phyloP scores from a whole-genome alignment of 768 basidiomycete species.

The Collybia nuda region DNA sequence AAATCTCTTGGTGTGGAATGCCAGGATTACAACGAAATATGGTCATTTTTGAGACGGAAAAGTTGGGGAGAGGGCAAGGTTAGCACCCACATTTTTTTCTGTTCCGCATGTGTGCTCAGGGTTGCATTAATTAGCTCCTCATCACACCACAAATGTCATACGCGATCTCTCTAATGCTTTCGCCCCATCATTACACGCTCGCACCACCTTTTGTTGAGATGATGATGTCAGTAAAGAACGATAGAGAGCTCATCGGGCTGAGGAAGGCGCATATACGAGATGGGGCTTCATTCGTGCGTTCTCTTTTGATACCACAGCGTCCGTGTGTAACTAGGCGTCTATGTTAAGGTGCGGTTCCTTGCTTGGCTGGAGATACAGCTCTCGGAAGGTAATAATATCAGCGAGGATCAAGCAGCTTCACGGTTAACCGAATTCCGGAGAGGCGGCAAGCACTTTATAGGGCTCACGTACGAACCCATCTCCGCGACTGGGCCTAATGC shows the following conservation, averaged over 20 bases:
- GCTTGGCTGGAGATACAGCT: conserved; percentile 90
- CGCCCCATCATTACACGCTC: conserved; percentile 78
- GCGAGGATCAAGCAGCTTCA: conserved; percentile 90
- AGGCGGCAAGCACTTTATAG: conserved; percentile 73
- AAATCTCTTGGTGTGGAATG: conserved; percentile 53
- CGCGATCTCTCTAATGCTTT: conserved; percentile 83
- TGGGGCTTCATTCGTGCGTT: conserved; percentile 77
- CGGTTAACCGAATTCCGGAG: conserved; percentile 76
- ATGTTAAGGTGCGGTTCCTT: conserved; percentile 67
- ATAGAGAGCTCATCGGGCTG: conserved; percentile 80
- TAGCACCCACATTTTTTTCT: conserved; percentile 10
- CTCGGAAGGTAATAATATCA: conserved; percentile 73
- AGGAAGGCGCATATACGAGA: conserved; percentile 86
- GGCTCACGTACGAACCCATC: conserved; percentile 87
- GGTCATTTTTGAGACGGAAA: conserved; percentile 72
- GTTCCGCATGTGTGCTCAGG: no score
- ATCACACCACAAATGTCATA: conserved; percentile 76
- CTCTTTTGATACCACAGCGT: conserved; percentile 8
- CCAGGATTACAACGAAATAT: conserved; percentile 73
- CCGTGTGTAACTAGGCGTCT: conserved; percentile 9
- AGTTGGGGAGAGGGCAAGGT: conserved; percentile 83
- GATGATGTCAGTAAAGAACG: conserved; percentile 88
- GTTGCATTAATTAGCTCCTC: no score
- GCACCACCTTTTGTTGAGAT: conserved; percentile 68
- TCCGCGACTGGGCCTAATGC: conserved; percentile 90